Percentiles rank a stretch among this genome's conserved stretches.
Evolutionary conservation across 352 stramenopile genomes (phyloP).

Genomic region (Globisporangium takayamanum): DNA sequence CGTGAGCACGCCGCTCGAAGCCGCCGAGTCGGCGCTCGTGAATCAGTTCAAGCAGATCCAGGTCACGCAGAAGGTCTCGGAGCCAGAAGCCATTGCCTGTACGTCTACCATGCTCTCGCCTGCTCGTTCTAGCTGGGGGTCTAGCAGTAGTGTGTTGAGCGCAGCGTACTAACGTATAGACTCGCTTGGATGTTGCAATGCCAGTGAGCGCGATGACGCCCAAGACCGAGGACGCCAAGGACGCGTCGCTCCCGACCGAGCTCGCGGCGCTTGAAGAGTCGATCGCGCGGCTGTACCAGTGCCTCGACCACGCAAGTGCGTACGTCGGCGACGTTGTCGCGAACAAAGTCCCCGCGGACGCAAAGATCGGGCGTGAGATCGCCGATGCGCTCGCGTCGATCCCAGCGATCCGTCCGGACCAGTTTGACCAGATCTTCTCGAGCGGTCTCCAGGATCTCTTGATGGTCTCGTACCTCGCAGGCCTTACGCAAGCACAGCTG

Average conservation of each 20-base stretch:
- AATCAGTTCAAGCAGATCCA: conserved; percentile 93
- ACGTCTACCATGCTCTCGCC: conserved; percentile 24
- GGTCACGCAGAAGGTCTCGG: conserved; percentile 87
- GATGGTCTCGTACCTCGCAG: conserved; percentile 98
- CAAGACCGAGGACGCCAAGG: conserved; percentile 24
- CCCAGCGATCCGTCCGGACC: conserved; percentile 89
- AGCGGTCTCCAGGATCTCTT: conserved; percentile 96
- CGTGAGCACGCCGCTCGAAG: conserved; percentile 82
- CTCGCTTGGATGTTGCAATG: neutral
- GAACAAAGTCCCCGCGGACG: conserved; percentile 64
- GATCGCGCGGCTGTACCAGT: conserved; percentile 88
- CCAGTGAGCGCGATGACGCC: conserved; percentile 70
- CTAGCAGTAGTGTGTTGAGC: neutral
- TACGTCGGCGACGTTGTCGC: conserved; percentile 92
- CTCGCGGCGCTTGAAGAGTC: conserved; percentile 62
- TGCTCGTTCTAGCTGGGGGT: no score
- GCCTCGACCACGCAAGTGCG: conserved; percentile 84
- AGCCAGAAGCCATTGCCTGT: conserved; percentile 92
- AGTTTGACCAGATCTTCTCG: conserved; percentile 97
- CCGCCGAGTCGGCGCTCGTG: conserved; percentile 87
- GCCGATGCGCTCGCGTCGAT: conserved; percentile 92
- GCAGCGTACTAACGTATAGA: conserved; percentile 1
- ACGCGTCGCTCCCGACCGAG: conserved; percentile 58
- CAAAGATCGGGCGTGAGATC: conserved; percentile 90
- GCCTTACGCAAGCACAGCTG: conserved; percentile 96